Base-by-base conservation (phyloP, 768 basidiomycete species). In the Pulveroboletus sp. region DNA sequence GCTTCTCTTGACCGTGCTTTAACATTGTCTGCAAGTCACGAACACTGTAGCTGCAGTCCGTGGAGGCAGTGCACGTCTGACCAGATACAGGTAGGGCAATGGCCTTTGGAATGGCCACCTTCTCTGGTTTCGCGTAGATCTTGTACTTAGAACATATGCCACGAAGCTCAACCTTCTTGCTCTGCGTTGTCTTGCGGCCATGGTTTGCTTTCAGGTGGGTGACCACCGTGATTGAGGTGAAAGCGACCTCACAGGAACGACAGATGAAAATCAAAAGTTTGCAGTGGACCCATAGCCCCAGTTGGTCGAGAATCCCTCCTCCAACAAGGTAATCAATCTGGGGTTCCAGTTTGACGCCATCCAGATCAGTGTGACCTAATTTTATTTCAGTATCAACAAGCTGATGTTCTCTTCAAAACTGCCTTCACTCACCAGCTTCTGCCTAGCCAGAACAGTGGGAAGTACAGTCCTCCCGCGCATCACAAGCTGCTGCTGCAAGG, bases 1-100 rank as follows among this genome's bases (percentile, higher is more conserved):
- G 42, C 42, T 38, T 39, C 48, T 49, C 42, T 20, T 31, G 19
- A 9, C 37, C 23, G 12, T 50, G 49, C 24, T 40, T 50, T 23
- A 50, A 11, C 49, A 50, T 50, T 1, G 43, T 40, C 14, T 44
- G 37, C 20, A 25, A 3, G 42, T 50, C 43, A 19, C 31, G n/a
- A n/a, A n/a, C n/a, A n/a, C n/a, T n/a, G n/a, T n/a, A n/a, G n/a
- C n/a, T 5, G 31, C 49, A 50, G 10, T 19, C 20, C 3, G 21
- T 17, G 3, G 11, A 9, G 1, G 49, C 43, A 5, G 5, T 33
- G 21, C 49, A 50, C 0, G 37, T 27, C 20, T 43, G 24, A n/a
- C 43, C 49, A 6, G 27, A 24, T 13, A 50, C 11, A 9, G 42
- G 43, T 0, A 32, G 17, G 14, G 38, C 17, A 1, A 50, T 45